These are phyloP conservation scores for Boletus eberwhitei DNA, from an alignment of 768 basidiomycete genomes.

Conservation along the genomic window DNA sequence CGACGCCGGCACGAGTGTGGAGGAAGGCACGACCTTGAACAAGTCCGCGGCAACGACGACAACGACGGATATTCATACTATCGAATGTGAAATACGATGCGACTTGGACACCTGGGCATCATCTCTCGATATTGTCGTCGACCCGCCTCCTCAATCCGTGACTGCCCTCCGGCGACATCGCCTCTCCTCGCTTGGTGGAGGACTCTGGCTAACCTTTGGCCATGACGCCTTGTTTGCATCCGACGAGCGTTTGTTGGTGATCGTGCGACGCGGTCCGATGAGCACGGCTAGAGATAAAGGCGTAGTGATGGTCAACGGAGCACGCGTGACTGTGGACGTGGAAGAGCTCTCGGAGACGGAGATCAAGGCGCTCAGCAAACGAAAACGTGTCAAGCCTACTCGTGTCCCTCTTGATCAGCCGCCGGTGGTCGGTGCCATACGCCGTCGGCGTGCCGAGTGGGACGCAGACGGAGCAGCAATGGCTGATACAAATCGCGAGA, in stretches of 20 bases:
- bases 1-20: slow-evolving; percentile 16
- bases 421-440: slow-evolving; percentile 69
- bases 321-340: slow-evolving; percentile 77
- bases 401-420: slow-evolving; percentile 94
- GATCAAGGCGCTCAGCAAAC: slow-evolving; percentile 75
- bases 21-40: slow-evolving; percentile 4
- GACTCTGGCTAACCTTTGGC: slow-evolving; percentile 88
- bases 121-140: slow-evolving; percentile 83
- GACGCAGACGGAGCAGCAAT: slow-evolving; percentile 45
- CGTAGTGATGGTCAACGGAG: slow-evolving; percentile 84
- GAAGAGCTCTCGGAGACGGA: slow-evolving; percentile 87
- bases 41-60: background rate
- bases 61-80: slow-evolving; percentile 41
- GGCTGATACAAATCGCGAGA: slow-evolving; percentile 17
- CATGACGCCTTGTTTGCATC: slow-evolving; percentile 79
- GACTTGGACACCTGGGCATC: slow-evolving; percentile 87
- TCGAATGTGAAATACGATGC: slow-evolving; percentile 90
- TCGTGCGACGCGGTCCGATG: slow-evolving; percentile 69
- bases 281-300: slow-evolving; percentile 70
- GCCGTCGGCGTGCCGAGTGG: slow-evolving; percentile 71
- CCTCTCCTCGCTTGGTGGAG: slow-evolving; percentile 83
- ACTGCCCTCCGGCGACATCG: slow-evolving; percentile 84
- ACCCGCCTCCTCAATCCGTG: slow-evolving; percentile 85
- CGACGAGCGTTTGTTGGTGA: slow-evolving; percentile 70
- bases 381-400: slow-evolving; percentile 81